phyloP scores from a whole-genome alignment of 345 rosid species.

The Fremontodendron californicum region DNA sequence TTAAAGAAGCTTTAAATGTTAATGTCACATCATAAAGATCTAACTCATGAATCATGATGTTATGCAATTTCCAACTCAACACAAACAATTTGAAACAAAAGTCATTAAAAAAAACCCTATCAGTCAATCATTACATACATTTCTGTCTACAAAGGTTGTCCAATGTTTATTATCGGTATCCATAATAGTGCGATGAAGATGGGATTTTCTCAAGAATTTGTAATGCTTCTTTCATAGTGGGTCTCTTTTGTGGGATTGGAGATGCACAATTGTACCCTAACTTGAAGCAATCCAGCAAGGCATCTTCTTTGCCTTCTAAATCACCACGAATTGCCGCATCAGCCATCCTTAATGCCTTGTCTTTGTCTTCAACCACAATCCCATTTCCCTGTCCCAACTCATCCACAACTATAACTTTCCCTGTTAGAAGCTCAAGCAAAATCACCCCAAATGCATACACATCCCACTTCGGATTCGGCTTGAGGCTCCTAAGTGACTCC shows the following conservation, averaged over 20 bases:
- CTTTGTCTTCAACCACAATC: constrained; percentile 48
- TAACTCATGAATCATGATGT: background rate
- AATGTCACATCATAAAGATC: too few relatives aligned
- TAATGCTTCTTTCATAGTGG: constrained; percentile 68
- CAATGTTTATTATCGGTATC: constrained; percentile 21
- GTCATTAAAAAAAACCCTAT: background rate
- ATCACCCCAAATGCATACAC: constrained; percentile 79
- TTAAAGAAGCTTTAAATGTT: too few relatives aligned
- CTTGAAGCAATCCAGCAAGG: constrained; percentile 70
- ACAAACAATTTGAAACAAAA: background rate
- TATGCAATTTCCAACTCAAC: background rate
- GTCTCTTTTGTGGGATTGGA: constrained; percentile 84
- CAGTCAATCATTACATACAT: constrained; percentile 30
- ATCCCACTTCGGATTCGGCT: constrained; percentile 89
- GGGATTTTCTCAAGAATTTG: constrained; percentile 76
- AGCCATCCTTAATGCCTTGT: constrained; percentile 61
- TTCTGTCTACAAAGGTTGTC: constrained; percentile 15
- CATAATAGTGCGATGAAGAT: constrained; percentile 29
- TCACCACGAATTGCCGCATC: constrained; percentile 70
- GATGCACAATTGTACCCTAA: constrained; percentile 80
- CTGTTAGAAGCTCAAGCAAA: constrained; percentile 72
- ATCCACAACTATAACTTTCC: constrained; percentile 60
- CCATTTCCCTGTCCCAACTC: constrained; percentile 91
- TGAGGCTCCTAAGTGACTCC: constrained; percentile 76
- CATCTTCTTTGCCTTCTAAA: constrained; percentile 79